Evolutionary conservation across 352 stramenopile genomes (phyloP).

Genomic region (Pythium aquatile): DNA sequence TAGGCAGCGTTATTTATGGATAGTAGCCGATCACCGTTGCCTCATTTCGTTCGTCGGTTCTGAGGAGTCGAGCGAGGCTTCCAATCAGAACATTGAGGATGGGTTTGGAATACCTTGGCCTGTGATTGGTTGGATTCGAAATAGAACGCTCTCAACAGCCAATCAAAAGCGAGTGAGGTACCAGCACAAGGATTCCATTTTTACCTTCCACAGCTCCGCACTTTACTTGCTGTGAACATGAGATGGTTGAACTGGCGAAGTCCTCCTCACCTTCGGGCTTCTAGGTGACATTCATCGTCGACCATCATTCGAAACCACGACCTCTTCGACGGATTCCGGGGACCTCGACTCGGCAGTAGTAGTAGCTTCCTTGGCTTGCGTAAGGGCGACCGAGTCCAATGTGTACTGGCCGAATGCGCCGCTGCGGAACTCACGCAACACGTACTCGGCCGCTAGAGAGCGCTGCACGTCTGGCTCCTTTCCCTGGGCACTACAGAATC

Average conservation of each 20-base stretch:
- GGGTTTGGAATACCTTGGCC: background rate
- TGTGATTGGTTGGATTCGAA: conserved; percentile 4
- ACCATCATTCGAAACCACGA: background rate
- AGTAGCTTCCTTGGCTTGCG: background rate
- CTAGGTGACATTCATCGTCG: background rate
- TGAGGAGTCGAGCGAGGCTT: background rate
- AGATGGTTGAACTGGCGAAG: background rate
- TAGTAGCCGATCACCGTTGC: background rate
- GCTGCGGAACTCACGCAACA: conserved; percentile 74
- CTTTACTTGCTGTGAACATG: too few species aligned
- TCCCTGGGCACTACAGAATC: conserved; percentile 71
- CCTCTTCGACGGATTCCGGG: background rate
- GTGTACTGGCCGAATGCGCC: conserved; percentile 83
- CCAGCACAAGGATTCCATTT: background rate
- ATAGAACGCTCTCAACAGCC: background rate
- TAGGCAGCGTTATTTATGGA: background rate
- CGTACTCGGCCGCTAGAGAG: conserved; percentile 60
- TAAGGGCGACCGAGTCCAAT: conserved; percentile 48
- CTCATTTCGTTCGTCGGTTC: background rate
- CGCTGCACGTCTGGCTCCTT: conserved; percentile 76
- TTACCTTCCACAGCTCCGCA: background rate
- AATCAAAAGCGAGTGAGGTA: background rate
- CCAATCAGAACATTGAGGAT: background rate
- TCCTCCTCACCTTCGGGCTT: background rate
- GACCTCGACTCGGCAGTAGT: too few species aligned